These are phyloP conservation scores for Neospora caninum DNA, from an alignment of 169 alveolate genomes.

Conservation along the genomic window DNA sequence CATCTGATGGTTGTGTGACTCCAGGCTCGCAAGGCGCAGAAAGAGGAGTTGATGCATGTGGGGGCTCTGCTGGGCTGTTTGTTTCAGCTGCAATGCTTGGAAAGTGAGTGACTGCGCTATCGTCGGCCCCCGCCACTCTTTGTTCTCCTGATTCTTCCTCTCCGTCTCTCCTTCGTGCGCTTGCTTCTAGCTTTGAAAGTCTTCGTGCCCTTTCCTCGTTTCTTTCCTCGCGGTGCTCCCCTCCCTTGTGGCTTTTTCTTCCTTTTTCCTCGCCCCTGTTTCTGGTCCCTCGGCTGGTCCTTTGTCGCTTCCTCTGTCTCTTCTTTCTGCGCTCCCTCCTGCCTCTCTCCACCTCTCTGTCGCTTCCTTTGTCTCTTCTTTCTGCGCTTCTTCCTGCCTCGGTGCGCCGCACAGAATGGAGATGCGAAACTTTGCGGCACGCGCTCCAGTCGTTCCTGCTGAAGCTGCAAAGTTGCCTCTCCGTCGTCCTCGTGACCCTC, in stretches of 20 bases:
- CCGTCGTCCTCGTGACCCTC: slow-evolving; percentile 9
- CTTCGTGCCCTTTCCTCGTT: no score
- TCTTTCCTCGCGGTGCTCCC: no score
- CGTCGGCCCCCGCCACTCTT: background rate
- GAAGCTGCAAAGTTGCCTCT: slow-evolving; percentile 15
- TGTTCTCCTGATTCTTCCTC: background rate
- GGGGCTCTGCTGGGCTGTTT: background rate
- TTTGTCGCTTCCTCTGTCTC: no score
- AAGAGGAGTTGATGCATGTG: slow-evolving; percentile 9
- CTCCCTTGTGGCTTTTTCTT: no score
- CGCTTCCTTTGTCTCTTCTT: background rate
- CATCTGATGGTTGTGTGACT: background rate
- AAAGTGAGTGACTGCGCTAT: background rate
- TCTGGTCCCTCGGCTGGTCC: background rate
- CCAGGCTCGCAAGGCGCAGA: slow-evolving; percentile 31
- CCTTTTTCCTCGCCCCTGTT: background rate
- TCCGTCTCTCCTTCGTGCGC: no score
- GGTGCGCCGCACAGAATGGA: background rate
- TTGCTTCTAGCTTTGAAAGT: no score
- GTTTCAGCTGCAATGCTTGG: background rate
- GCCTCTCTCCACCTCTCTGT: background rate
- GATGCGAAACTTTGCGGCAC: background rate
- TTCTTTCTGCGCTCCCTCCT: background rate
- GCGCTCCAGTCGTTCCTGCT: slow-evolving; percentile 24
- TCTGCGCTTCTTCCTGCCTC: background rate